phyloP scores from a whole-genome alignment of 2,329 filamentous ascomycete species.

The Raffaelea ambrosiae region DNA sequence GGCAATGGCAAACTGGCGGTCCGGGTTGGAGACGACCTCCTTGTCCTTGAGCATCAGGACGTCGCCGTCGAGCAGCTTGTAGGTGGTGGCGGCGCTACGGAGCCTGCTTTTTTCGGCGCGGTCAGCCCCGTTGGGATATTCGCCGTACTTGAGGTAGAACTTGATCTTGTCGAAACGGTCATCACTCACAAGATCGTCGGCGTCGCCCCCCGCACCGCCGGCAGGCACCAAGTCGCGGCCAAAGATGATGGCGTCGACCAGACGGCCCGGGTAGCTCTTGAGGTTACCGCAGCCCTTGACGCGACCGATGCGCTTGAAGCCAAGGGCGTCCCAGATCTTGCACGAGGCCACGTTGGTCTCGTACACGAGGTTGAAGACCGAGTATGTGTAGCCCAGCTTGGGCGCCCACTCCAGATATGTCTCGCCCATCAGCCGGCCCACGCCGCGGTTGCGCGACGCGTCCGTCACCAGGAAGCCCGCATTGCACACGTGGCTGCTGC shows the following conservation, averaged over 20 bases:
- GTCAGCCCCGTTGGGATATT: slow-evolving; percentile 89
- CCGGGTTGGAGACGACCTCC: slow-evolving; percentile 87
- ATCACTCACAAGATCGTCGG: slow-evolving; percentile 80
- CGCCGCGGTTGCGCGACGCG: slow-evolving; percentile 63
- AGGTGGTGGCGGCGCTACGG: slow-evolving; percentile 87
- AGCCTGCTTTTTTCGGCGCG: slow-evolving; percentile 92
- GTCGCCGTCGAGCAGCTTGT: slow-evolving; percentile 71
- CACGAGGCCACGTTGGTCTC: slow-evolving; percentile 88
- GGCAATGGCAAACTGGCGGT: slow-evolving; percentile 84
- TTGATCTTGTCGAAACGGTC: slow-evolving; percentile 98
- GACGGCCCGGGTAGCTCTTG: slow-evolving; percentile 57
- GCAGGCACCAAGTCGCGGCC: slow-evolving; percentile 51
- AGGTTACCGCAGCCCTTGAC: slow-evolving; percentile 66
- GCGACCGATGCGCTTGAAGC: slow-evolving; percentile 85
- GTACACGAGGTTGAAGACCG: slow-evolving; percentile 90
- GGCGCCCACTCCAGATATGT: slow-evolving; percentile 71
- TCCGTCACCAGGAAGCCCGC: slow-evolving; percentile 71
- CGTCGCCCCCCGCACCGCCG: slow-evolving; percentile 37
- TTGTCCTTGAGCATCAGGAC: slow-evolving; percentile 96
- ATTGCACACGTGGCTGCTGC: slow-evolving; percentile 87
- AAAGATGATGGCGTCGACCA: slow-evolving; percentile 71
- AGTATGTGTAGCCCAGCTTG: slow-evolving; percentile 79
- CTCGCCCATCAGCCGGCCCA: slow-evolving; percentile 68
- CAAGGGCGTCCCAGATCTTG: slow-evolving; percentile 84
- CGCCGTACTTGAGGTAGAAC: slow-evolving; percentile 89